Evolutionary conservation across 164 flowering plant species (phyloP), one percentile per base, ranked within the genome.

Genomic region (Umbilicus rupestris): DNA sequence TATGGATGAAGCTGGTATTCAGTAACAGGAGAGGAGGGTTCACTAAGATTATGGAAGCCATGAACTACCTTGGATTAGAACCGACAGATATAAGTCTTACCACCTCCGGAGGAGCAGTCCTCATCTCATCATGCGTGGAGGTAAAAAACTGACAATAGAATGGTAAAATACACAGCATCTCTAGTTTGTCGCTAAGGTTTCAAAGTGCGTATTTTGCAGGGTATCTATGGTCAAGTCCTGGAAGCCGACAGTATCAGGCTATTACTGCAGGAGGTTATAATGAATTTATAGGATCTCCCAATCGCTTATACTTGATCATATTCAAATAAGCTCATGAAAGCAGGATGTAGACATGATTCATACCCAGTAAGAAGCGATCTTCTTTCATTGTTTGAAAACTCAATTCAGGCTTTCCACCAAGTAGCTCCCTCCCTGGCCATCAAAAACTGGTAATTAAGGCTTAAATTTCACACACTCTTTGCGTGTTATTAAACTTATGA

Each of bases 1-100:
- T 85, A 0, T 80, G 85, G 83, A 69, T 89, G 26, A 82, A 81
- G 76, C 79, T 87, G 10, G 42, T 80, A 0, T 72, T 77, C 46
- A 75, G 70, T 76, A 84, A 78, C 70, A 89, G 71, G 63, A 64
- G 70, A 66, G 82, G 86, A 0, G 69, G 80, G 15, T 79, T 91
- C 64, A 81, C 81, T 9, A 78, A 67, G 73, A 24, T 89, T 62
- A 46, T 86, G 73, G 89, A 89, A 66, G 79, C 78, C 24, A 71
- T 89, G 71, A 71, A 9, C 65, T 20, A 15, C 31, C 75, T 81
- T 19, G 90, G 96, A 46, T 73, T 84, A 42, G 88, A 82, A 47
- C 69, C 82, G 55, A 80, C 72, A 8, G 85, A 84, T 67, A 79
- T 75, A 33, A 82, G 75, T 66, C 73, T 84, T 30, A 80, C 86